Percentiles rank a stretch among this genome's conserved stretches.
phyloP scores from a whole-genome alignment of 2,329 filamentous ascomycete genomes.

The Aspergillus sp. region DNA sequence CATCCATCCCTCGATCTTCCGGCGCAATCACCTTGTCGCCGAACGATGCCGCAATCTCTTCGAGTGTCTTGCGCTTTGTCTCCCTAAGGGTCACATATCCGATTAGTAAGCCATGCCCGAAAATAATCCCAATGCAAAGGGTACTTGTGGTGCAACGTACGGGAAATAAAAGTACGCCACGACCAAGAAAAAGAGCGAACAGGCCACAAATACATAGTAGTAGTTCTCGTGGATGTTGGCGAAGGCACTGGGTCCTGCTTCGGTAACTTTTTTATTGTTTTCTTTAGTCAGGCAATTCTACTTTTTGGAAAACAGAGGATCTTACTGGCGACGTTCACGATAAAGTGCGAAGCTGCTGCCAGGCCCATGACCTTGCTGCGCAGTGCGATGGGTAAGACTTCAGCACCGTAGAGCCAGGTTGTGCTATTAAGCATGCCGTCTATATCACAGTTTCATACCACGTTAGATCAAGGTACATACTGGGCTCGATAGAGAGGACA shows the following conservation, averaged over 20 bases:
- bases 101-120: slow-evolving; percentile 1
- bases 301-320: background rate
- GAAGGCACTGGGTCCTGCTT: slow-evolving; percentile 57
- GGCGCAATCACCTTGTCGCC: slow-evolving; percentile 46
- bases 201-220: slow-evolving; percentile 60
- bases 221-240: slow-evolving; percentile 60
- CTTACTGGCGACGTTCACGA: slow-evolving; percentile 54
- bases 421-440: slow-evolving; percentile 55
- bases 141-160: slow-evolving; percentile 26
- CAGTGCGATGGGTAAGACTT: slow-evolving; percentile 54
- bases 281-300: background rate
- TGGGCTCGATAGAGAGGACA: background rate
- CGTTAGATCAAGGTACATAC: background rate
- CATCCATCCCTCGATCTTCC: slow-evolving; percentile 9
- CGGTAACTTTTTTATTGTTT: slow-evolving; percentile 41
- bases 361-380: slow-evolving; percentile 58
- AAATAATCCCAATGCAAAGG: background rate
- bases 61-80: slow-evolving; percentile 49
- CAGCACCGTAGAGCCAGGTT: slow-evolving; percentile 57
- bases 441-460: slow-evolving; percentile 13
- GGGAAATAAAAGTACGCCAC: slow-evolving; percentile 58
- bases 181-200: slow-evolving; percentile 52
- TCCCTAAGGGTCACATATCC: slow-evolving; percentile 31
- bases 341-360: slow-evolving; percentile 54
- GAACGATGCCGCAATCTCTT: slow-evolving; percentile 51